These are phyloP conservation scores for Rhizopogon vulgaris DNA, from an alignment of 768 basidiomycete species.

Conservation along the genomic window DNA sequence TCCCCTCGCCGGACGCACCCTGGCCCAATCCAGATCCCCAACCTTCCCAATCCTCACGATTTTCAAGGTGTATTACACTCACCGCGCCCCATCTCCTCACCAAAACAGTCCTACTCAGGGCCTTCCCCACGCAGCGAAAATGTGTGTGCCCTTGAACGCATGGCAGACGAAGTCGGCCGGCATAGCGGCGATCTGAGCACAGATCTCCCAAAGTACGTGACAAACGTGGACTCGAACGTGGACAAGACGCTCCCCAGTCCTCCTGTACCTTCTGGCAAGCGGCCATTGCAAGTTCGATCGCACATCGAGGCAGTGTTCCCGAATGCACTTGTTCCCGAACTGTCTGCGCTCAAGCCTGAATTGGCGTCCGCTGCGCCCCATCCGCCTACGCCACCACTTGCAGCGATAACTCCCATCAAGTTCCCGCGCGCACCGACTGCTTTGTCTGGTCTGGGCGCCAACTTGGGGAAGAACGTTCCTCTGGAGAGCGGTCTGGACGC, in stretches of 20 bases:
- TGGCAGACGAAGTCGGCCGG: conserved; percentile 54
- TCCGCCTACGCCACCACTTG: conserved; percentile 49
- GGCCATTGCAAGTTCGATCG: conserved; percentile 9
- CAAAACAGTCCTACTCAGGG: conserved; percentile 44
- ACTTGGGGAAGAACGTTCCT: conserved; percentile 12
- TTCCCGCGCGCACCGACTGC: conserved; percentile 29
- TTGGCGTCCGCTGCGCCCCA: conserved; percentile 10
- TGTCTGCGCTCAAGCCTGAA: conserved; percentile 8
- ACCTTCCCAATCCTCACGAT: conserved; percentile 24
- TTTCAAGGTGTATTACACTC: conserved; percentile 44
- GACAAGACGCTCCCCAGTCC: conserved; percentile 62
- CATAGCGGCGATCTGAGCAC: conserved; percentile 21
- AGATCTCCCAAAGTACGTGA: conserved; percentile 18
- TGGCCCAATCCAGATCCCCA: conserved; percentile 17
- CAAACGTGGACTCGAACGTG: conserved; percentile 15
- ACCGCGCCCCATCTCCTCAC: conserved; percentile 64
- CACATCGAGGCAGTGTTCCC: conserved; percentile 29
- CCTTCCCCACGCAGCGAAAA: conserved; percentile 26
- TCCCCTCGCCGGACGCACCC: conserved; percentile 10
- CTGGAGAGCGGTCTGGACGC: conserved; percentile 64
- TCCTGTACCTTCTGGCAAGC: conserved; percentile 45
- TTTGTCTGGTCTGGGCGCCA: conserved; percentile 17
- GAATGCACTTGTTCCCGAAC: conserved; percentile 4
- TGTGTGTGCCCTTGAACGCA: conserved; percentile 66
- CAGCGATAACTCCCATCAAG: conserved; percentile 33